These are phyloP conservation scores for Leucocoprinus birnbaumii DNA, from an alignment of 768 basidiomycete species.

Conservation along the genomic window DNA sequence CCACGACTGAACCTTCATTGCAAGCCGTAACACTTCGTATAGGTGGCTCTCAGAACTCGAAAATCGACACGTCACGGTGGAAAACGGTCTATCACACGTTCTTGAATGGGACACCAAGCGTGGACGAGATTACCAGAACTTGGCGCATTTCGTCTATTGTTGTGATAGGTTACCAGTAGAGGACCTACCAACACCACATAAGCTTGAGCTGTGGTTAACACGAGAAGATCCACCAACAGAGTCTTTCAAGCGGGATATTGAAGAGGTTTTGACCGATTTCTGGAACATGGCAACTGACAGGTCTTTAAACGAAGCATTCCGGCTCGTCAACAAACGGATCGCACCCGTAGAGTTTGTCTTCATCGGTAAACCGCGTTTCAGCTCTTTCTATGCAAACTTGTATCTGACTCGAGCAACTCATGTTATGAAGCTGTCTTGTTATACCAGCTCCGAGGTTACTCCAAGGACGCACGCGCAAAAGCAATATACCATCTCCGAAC, in stretches of 20 bases:
- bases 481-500: slow-evolving; percentile 57
- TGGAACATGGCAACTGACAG: slow-evolving; percentile 46
- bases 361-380: slow-evolving; percentile 48
- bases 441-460: slow-evolving; percentile 45
- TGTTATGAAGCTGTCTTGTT: slow-evolving; percentile 57
- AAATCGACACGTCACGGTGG: slow-evolving; percentile 49
- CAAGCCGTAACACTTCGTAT: slow-evolving; percentile 3
- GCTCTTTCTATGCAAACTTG: background rate
- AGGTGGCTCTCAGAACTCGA: slow-evolving; percentile 65
- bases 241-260: slow-evolving; percentile 52
- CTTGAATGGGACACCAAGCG: slow-evolving; percentile 66
- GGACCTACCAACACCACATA: slow-evolving; percentile 50
- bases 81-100: slow-evolving; percentile 53
- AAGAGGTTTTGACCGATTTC: slow-evolving; percentile 49
- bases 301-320: slow-evolving; percentile 45
- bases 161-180: slow-evolving; percentile 52
- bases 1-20: background rate
- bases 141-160: slow-evolving; percentile 69
- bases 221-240: slow-evolving; percentile 39
- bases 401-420: background rate
- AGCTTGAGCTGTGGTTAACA: slow-evolving; percentile 52
- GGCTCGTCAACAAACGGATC: slow-evolving; percentile 52
- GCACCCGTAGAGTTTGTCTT: slow-evolving; percentile 80
- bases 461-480: slow-evolving; percentile 44
- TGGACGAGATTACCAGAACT: slow-evolving; percentile 73